Base-by-base conservation (phyloP, 2,329 filamentous ascomycete species). In the Elsinoe arachidis region DNA sequence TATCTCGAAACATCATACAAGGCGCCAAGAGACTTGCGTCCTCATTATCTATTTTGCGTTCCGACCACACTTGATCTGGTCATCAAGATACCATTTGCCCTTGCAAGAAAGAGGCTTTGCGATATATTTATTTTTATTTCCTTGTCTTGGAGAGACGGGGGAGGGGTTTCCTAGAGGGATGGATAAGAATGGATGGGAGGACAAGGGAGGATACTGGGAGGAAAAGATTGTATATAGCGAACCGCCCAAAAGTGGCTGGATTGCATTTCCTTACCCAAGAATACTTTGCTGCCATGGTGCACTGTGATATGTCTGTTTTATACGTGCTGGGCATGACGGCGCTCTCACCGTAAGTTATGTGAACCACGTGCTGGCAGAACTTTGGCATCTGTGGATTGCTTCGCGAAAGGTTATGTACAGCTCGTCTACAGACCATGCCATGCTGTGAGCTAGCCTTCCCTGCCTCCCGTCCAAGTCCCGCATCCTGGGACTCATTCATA, bases 261-360 rank as follows among this genome's bases (percentile, higher is more conserved):
- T 53, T 34, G 49, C 49, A 53, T 39, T 53, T 53, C 26, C 49
- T 21, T 53, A 38, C 15, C 49, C 49, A 34, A 34, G n/a, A 51
- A 15, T 35, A 23, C 5, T 19, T 2, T 15, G 14, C 34, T 53
- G 26, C 47, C 1, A 5, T 41, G 26, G 26, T 30, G 26, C 26
- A 30, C 26, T 7, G 26, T 30, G 26, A 30, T 21, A 12, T 35
- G 23, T 34, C 12, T 39, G 17, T 3, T 12, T n/a, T 30, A 12
- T 17, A 63, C 38, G 63, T 49, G 60, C 53, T 3, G 65, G 51
- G 37, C 67, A 61, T 33, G 69, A 65, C 26, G 26, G 7, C 26
- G 26, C 26, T 30, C 2, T 30, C 7, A 2, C 7, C 7, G 62
- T 1, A n/a, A 39, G 11, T n/a, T 11, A n/a, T 39, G 26, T 30